These are phyloP conservation scores for Chlamydomonas asymmetrica DNA, from an alignment of 139 green algal genomes.

Conservation along the genomic window DNA sequence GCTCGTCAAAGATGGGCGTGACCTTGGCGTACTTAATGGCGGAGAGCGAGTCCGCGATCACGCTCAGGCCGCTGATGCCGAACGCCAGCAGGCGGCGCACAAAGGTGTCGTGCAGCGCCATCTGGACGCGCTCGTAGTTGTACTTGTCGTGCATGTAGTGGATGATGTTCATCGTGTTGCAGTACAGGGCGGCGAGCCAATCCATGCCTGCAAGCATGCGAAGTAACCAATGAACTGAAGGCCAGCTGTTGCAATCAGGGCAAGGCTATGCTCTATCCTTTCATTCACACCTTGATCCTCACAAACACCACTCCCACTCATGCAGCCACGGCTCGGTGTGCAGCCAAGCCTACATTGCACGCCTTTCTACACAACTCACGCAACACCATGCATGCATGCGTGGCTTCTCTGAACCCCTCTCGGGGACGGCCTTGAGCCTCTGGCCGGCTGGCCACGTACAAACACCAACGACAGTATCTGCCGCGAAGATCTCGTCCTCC, in stretches of 20 bases:
- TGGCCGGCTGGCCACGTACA: no score
- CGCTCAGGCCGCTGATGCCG: conserved; percentile 68
- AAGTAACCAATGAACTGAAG: background rate
- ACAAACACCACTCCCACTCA: no score
- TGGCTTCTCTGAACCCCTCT: no score
- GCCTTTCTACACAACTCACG: background rate
- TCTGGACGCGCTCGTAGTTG: conserved; percentile 74
- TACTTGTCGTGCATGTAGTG: conserved; percentile 73
- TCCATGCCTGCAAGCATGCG: conserved; percentile 53
- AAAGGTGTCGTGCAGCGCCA: conserved; percentile 79
- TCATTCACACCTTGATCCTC: no score
- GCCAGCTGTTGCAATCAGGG: background rate
- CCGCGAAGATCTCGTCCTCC: no score
- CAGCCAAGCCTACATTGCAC: no score
- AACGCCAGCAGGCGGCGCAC: conserved; percentile 69
- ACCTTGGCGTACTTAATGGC: conserved; percentile 81
- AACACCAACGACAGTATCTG: background rate
- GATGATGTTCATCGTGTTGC: conserved; percentile 76
- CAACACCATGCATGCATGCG: background rate
- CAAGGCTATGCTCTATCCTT: background rate
- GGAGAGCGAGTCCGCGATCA: conserved; percentile 71
- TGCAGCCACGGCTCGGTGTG: no score
- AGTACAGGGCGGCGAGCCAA: conserved; percentile 72
- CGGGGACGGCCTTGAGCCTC: no score
- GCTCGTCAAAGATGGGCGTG: conserved; percentile 47